Evolutionary conservation across 2,329 filamentous ascomycete genomes (phyloP).

Genomic region (Coniochaeta hoffmannii): DNA sequence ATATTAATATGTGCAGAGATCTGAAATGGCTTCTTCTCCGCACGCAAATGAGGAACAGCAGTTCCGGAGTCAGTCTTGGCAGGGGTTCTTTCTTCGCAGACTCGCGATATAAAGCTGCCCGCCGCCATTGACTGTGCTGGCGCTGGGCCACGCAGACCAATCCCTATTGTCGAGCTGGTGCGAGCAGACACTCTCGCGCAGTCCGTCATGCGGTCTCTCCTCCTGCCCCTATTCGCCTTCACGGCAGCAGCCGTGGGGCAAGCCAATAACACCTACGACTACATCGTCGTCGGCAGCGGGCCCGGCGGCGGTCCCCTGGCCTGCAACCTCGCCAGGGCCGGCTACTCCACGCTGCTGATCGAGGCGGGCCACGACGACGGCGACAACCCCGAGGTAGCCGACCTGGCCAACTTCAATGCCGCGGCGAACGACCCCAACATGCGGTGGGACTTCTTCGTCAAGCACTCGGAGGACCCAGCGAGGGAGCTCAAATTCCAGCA

Average conservation of each 20-base stretch:
- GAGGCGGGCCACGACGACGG: slow-evolving; percentile 56
- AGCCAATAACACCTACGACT: slow-evolving; percentile 37
- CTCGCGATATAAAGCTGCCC: background rate
- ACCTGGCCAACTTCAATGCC: slow-evolving; percentile 39
- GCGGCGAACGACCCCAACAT: slow-evolving; percentile 43
- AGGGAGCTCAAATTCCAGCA: slow-evolving; percentile 42
- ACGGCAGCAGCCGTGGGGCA: slow-evolving; percentile 7
- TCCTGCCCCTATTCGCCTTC: slow-evolving; percentile 12
- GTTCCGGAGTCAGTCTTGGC: background rate
- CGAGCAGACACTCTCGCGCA: background rate
- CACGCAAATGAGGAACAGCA: background rate
- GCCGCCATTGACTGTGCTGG: background rate
- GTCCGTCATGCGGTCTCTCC: background rate
- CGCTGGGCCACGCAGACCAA: background rate
- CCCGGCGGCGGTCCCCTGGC: slow-evolving; percentile 53
- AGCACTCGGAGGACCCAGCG: slow-evolving; percentile 44
- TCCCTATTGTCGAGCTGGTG: background rate
- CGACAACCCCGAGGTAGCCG: slow-evolving; percentile 33
- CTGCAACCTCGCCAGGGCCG: slow-evolving; percentile 49
- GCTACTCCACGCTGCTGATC: slow-evolving; percentile 51
- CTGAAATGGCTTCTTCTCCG: background rate
- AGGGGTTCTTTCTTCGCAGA: background rate
- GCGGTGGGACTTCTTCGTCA: slow-evolving; percentile 52
- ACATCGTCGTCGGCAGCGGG: slow-evolving; percentile 56
- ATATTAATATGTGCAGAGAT: background rate